Conservation (phyloP, 208 protist species). For the Sergeia podlipaevii region DNA sequence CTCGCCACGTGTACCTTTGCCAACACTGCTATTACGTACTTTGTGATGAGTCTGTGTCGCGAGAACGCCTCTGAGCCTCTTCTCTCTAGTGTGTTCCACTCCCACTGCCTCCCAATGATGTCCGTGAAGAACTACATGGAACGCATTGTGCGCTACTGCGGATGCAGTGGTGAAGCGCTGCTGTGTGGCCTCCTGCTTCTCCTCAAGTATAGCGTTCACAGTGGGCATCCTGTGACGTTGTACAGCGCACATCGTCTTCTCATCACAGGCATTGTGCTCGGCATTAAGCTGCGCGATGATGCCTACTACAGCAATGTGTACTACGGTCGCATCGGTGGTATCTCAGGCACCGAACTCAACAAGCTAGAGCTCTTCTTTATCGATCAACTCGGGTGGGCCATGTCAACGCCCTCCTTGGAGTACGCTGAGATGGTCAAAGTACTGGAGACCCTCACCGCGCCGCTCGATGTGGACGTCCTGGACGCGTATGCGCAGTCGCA, state of each 20-base stretch:
- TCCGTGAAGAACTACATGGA: slow-evolving; percentile 78
- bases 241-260: slow-evolving; percentile 93
- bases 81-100: slow-evolving; percentile 75
- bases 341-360: slow-evolving; percentile 86
- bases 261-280: slow-evolving; percentile 86
- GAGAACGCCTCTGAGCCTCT: slow-evolving; percentile 49
- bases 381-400: slow-evolving; percentile 68
- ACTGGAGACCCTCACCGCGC: slow-evolving; percentile 16
- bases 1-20: slow-evolving; percentile 29
- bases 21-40: slow-evolving; percentile 31
- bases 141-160: slow-evolving; percentile 80
- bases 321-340: slow-evolving; percentile 91
- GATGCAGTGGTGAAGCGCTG: slow-evolving; percentile 81
- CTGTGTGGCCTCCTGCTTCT: slow-evolving; percentile 88
- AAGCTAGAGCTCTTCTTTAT: slow-evolving; percentile 90
- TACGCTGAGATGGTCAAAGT: slow-evolving; percentile 44
- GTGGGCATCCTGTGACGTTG: slow-evolving; percentile 73
- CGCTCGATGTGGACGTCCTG: slow-evolving; percentile 15
- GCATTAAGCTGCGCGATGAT: slow-evolving; percentile 94
- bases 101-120: slow-evolving; percentile 67
- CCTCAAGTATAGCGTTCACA: slow-evolving; percentile 72
- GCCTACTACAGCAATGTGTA: slow-evolving; percentile 91
- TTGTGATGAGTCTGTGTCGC: slow-evolving; percentile 59
- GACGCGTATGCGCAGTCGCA: slow-evolving; percentile 20
- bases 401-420: slow-evolving; percentile 52